A percentile compares a stretch with the other conserved stretches of the same genome.
Evolutionary conservation across 257 asterid genomes (phyloP).

Genomic region (Coffea eugenioides): DNA sequence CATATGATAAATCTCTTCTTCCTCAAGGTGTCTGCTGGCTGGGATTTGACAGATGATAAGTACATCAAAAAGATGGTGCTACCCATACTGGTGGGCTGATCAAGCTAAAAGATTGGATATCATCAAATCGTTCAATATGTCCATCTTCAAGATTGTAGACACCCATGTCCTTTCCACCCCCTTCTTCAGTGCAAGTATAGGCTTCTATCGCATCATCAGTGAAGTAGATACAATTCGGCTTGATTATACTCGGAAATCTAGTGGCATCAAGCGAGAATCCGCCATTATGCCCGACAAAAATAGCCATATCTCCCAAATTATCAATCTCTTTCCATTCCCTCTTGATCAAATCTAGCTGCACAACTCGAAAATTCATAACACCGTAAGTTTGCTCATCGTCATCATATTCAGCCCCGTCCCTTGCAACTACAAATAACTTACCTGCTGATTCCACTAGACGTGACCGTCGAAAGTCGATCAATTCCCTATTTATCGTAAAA

Average conservation of each 20-base stretch:
- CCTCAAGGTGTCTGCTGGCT: no score
- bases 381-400: no score
- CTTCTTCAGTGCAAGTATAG: not conserved
- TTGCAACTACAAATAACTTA: not conserved
- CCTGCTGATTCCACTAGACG: constrained; percentile 1
- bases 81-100: not conserved
- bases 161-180: constrained; percentile 3
- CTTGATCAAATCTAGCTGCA: not conserved
- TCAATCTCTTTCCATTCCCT: not conserved
- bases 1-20: no score
- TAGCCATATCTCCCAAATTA: not conserved
- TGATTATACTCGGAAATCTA: not conserved
- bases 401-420: no score
- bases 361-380: not conserved
- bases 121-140: not conserved
- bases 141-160: constrained; percentile 4
- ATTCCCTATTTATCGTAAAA: no score
- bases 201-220: not conserved
- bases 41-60: no score
- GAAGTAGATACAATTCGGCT: not conserved
- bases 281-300: not conserved
- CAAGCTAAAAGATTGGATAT: not conserved
- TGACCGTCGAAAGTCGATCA: no score
- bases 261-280: not conserved
- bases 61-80: no score